phyloP scores from a whole-genome alignment of 805 yeast genomes.

The Blastobotrys attinorum region DNA sequence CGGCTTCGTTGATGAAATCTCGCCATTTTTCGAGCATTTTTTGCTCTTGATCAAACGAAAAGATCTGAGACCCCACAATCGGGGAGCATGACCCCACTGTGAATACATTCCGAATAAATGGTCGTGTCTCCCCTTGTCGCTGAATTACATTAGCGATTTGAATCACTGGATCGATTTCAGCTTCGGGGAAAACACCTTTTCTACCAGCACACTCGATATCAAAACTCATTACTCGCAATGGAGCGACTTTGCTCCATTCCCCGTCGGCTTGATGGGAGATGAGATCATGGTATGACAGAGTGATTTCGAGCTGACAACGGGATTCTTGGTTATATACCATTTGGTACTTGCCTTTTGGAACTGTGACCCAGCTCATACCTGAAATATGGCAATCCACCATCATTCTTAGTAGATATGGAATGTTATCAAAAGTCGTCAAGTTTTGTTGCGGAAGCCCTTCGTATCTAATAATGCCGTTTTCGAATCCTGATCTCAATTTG shows the following conservation, averaged over 20 bases:
- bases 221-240: slow-evolving; percentile 84
- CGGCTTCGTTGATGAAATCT: slow-evolving; percentile 73
- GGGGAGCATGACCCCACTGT: slow-evolving; percentile 88
- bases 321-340: slow-evolving; percentile 41
- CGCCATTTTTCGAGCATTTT: slow-evolving; percentile 84
- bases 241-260: slow-evolving; percentile 89
- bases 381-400: slow-evolving; percentile 90
- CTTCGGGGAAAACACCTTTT: slow-evolving; percentile 93
- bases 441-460: slow-evolving; percentile 44
- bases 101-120: slow-evolving; percentile 90
- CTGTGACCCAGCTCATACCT: slow-evolving; percentile 94
- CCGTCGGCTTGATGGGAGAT: slow-evolving; percentile 85
- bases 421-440: slow-evolving; percentile 77
- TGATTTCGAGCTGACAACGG: slow-evolving; percentile 79
- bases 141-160: slow-evolving; percentile 96
- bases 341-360: slow-evolving; percentile 66
- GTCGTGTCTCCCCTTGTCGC: slow-evolving; percentile 65
- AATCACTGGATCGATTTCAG: slow-evolving; percentile 87
- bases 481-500: slow-evolving; percentile 70
- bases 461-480: slow-evolving; percentile 65
- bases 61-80: slow-evolving; percentile 87
- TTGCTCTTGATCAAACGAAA: slow-evolving; percentile 62
- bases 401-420: slow-evolving; percentile 74
- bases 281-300: slow-evolving; percentile 58
- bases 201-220: slow-evolving; percentile 99